Conservation (phyloP, 2,329 filamentous ascomycete species). For the Monosporascus sp. region DNA sequence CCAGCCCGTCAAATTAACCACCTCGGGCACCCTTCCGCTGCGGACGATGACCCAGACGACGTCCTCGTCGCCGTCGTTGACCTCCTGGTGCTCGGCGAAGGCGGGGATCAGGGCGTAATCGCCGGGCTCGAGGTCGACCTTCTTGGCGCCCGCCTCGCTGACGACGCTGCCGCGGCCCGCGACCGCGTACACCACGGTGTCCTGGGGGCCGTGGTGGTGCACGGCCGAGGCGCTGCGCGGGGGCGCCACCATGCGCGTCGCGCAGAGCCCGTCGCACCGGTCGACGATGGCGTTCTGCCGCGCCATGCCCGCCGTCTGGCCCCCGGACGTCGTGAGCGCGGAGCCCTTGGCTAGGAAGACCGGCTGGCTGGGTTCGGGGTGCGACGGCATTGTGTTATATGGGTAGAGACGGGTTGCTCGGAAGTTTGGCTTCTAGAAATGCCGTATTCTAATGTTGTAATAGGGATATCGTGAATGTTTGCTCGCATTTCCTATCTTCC, state of each 20-base stretch:
- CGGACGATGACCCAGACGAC: constrained; percentile 49
- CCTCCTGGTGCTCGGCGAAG: constrained; percentile 49
- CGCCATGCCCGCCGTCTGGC: constrained; percentile 49
- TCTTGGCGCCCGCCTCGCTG: constrained; percentile 41
- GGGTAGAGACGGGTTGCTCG: not conserved
- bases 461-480: too few species aligned
- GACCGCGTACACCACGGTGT: constrained; percentile 49
- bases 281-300: constrained; percentile 42
- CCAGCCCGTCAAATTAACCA: constrained; percentile 46
- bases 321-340: constrained; percentile 33
- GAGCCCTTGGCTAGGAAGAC: constrained; percentile 32
- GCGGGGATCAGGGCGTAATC: constrained; percentile 52
- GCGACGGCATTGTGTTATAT: constrained; percentile 11
- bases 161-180: constrained; percentile 44
- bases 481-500: too few species aligned
- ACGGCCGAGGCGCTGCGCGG: constrained; percentile 42
- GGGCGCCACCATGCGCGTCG: constrained; percentile 42
- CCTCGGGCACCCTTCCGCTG: constrained; percentile 41
- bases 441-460: too few species aligned
- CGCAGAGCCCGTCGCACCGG: constrained; percentile 43
- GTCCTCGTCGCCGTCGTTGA: constrained; percentile 50
- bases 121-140: constrained; percentile 41
- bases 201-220: constrained; percentile 50
- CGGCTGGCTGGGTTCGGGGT: constrained; percentile 20
- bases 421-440: too few species aligned